Base-by-base conservation (phyloP, 1,139 yeast genomes). In the Trichomonascaceae sp. region DNA sequence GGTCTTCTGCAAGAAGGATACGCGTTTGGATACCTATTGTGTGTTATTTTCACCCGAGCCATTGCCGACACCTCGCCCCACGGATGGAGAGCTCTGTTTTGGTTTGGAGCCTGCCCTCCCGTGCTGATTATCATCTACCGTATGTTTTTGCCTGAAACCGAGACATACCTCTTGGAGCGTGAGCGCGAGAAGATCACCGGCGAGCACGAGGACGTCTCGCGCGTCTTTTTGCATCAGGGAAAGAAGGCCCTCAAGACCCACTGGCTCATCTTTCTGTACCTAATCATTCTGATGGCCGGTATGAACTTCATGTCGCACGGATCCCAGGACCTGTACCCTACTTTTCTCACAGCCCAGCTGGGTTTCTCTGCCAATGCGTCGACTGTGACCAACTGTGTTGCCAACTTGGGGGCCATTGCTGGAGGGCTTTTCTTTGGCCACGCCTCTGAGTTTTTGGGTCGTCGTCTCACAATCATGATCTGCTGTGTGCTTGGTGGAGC, bases 51-150 rank as follows among this genome's bases (percentile, higher is more conserved):
- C 55, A 69, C 67, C 42, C 65, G 84, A 42, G 80, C 78, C 1
- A 35, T 76, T 42, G 65, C 65, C 4, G 69, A 67, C 43, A 65
- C 63, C 39, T 57, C 74, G 6, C 39, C 57, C 2, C 68, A 71
- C 44, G 67, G 71, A 1, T 81, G 93, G 93, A 67, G 92, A 50
- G 69, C 84, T 1, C 62, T 80, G 43, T 77, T 75, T 55, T 80
- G 92, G 85, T 78, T 82, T 48, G 72, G 80, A 34, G 74, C 89
- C 17, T 80, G 87, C 17, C 69, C 76, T 9, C 75, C 79, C 17
- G 67, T 71, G 28, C 52, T 75, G 14, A 65, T 77, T 43, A 64
- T 71, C 35, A 43, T 58, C 26, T 74, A 74, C 67, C 67, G 85
- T 54, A 42, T 66, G 36, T 38, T 50, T 16, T 58, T 74, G 20